Base-by-base conservation (phyloP, 371 early-diverging fungal species). In the Mortierella sp. region DNA sequence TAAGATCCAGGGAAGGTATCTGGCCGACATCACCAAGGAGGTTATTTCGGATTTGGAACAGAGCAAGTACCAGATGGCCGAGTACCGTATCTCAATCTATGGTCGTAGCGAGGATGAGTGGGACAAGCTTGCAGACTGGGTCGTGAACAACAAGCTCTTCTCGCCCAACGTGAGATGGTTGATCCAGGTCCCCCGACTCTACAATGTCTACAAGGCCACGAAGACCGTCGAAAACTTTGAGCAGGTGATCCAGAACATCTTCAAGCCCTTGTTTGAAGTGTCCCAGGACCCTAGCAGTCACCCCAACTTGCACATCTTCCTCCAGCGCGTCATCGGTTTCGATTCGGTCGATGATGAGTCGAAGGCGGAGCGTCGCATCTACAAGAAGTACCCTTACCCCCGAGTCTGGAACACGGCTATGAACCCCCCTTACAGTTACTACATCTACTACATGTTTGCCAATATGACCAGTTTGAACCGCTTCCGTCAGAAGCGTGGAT, bases 311-410 rank as follows among this genome's bases (percentile, higher is more conserved):
- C 94, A 97, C 67, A 83, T 96, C 17, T 97, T 99, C 65, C 78
- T 99, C 60, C 94, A 97, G 80, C 88, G 98, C 34, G 97, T 99
- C 0, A 87, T 96, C 52, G 99, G 98, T 2, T 96, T 99, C 72
- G 99, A 99, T 73, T 89, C 92, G 43, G 99, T 99, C 2, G 99
- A 99, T 80, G 99, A 99, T 76, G 99, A 99, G 80, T 93, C 94
- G 60, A 96, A 96, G 81, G 84, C 91, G 5, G 99, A 98, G 76
- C 83, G 92, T 12, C 86, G 94, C 6, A 84, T 89, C 39, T 92
- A 92, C 73, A 88, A 84, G 54, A 94, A 97, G 71, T 96, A 89
- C 70, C 98, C 97, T n/a, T 79, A 80, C 39, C 99, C 99, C 2
- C 71, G 80, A 3, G 83, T 86, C 42, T 99, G 99, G 99, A 79